phyloP scores from a whole-genome alignment of 192 early-diverging fungal genomes.

The Physocladia obscura region DNA sequence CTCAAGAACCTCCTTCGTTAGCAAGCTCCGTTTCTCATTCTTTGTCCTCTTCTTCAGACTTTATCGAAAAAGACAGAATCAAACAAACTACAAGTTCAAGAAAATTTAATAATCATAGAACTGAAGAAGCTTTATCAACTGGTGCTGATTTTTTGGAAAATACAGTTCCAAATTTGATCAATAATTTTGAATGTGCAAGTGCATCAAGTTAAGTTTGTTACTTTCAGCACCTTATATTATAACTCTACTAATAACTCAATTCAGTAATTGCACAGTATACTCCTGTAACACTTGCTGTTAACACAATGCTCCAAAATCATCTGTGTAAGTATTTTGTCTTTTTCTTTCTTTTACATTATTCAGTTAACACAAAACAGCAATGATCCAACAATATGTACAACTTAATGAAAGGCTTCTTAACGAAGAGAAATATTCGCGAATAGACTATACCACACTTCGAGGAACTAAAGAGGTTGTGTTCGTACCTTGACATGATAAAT shows the following conservation, averaged over 20 bases:
- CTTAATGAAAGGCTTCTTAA: constrained; percentile 11
- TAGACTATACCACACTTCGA: constrained; percentile 1
- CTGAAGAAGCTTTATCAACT: neutral
- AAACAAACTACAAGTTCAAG: too few relatives aligned
- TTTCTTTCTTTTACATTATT: neutral
- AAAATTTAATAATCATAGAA: too few relatives aligned
- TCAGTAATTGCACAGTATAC: constrained; percentile 14
- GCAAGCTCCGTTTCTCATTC: too few relatives aligned
- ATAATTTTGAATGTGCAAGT: neutral
- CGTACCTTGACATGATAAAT: neutral
- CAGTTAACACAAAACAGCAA: neutral
- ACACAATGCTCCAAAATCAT: constrained; percentile 22
- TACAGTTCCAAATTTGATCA: too few relatives aligned
- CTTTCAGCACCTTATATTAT: neutral
- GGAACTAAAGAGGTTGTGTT: constrained; percentile 13
- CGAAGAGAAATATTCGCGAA: neutral
- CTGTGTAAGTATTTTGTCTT: neutral
- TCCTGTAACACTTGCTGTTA: constrained; percentile 9
- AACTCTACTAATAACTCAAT: neutral
- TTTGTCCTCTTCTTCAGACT: too few relatives aligned
- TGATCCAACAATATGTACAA: constrained; percentile 16
- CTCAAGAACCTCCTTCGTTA: too few relatives aligned
- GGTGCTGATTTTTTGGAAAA: neutral
- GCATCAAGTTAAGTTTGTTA: neutral
- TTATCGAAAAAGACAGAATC: too few relatives aligned